phyloP scores from a whole-genome alignment of 345 rosid genomes.

The Microthlaspi erraticum region DNA sequence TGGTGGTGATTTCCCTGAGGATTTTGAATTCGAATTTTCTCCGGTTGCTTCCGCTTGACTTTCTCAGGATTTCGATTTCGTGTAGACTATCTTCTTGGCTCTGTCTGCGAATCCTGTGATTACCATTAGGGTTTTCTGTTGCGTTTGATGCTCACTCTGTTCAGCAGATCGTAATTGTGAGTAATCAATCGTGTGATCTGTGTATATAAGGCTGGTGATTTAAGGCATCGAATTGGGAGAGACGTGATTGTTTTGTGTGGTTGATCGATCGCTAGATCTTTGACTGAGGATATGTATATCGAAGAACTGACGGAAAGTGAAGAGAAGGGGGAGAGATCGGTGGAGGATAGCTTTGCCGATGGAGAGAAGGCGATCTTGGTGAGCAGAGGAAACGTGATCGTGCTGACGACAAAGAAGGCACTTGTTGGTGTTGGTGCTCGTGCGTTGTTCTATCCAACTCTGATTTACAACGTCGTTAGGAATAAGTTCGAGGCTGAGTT shows the following conservation, averaged over 20 bases:
- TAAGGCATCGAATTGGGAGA: constrained; percentile 33
- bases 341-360: constrained; percentile 39
- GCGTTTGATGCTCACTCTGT: background rate
- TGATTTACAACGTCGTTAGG: constrained; percentile 91
- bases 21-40: constrained; percentile 22
- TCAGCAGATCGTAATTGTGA: constrained; percentile 27
- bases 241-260: constrained; percentile 29
- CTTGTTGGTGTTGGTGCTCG: constrained; percentile 96
- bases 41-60: constrained; percentile 33
- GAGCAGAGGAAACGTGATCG: constrained; percentile 40
- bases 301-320: constrained; percentile 67
- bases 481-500: constrained; percentile 86
- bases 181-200: constrained; percentile 31
- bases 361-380: constrained; percentile 38
- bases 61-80: constrained; percentile 24
- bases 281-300: constrained; percentile 71
- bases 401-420: constrained; percentile 61
- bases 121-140: constrained; percentile 43
- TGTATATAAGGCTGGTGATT: constrained; percentile 31
- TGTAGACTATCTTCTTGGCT: constrained; percentile 49
- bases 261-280: constrained; percentile 41
- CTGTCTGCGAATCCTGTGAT: constrained; percentile 37
- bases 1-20: constrained; percentile 48
- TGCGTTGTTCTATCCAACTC: constrained; percentile 86
- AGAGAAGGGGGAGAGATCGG: constrained; percentile 38